Evolutionary conservation across 176 grass and related monocot species (phyloP).

Genomic region (Phyllostachys edulis): DNA sequence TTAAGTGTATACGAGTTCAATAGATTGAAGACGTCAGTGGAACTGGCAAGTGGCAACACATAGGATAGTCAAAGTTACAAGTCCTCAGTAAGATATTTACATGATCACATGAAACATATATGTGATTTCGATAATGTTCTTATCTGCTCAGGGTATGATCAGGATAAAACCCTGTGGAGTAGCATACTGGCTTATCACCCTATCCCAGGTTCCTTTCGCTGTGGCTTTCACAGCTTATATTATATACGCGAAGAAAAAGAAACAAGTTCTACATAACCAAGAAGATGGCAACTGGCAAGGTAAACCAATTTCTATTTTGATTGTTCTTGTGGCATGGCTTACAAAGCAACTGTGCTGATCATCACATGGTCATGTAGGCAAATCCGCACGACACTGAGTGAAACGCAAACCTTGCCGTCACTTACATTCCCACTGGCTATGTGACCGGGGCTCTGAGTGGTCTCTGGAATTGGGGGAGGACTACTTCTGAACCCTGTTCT

Average conservation of each 20-base stretch:
- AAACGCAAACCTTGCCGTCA: slow-evolving; percentile 34
- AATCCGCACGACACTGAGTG: background rate
- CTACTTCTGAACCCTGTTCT: slow-evolving; percentile 79
- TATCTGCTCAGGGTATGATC: slow-evolving; percentile 55
- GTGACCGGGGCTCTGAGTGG: slow-evolving; percentile 76
- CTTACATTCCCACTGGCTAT: slow-evolving; percentile 45
- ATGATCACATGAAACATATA: background rate
- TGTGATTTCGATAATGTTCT: background rate
- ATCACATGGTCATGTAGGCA: slow-evolving; percentile 22
- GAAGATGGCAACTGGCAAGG: slow-evolving; percentile 49
- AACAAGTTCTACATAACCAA: background rate
- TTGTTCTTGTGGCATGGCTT: background rate
- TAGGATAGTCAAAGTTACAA: background rate
- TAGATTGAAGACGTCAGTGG: background rate
- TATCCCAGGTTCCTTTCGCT: slow-evolving; percentile 67
- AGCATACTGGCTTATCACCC: slow-evolving; percentile 60
- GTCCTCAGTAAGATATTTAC: background rate
- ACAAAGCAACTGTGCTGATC: background rate
- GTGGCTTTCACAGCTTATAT: slow-evolving; percentile 69
- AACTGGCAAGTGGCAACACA: background rate
- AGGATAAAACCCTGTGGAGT: slow-evolving; percentile 63
- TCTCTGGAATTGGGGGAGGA: slow-evolving; percentile 77
- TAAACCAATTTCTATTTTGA: background rate
- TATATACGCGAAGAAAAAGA: slow-evolving; percentile 55
- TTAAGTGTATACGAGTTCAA: background rate